Base-by-base conservation (phyloP, 106 monocot genomes). In the Dioscorea alata region DNA sequence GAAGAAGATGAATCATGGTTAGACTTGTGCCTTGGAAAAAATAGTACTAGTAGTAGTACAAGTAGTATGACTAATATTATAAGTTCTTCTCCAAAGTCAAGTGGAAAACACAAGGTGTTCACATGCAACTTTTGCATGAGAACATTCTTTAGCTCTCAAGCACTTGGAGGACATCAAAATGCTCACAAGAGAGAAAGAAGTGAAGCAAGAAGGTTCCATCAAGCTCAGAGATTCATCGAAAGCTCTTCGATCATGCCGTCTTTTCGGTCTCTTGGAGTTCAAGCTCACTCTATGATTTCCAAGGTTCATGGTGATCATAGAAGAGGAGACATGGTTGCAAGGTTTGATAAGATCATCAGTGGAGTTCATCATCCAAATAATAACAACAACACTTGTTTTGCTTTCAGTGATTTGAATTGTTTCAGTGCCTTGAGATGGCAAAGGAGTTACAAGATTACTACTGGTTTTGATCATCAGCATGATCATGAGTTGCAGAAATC, bases 61-160 rank as follows among this genome's bases (percentile, higher is more conserved):
- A 42, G 42, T 42, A 10, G 42, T 42, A 42, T 28, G 28, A 28
- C 28, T 28, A 28, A 28, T 28, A 28, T 28, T 28, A 28, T 28
- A 28, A 28, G 28, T 28, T 28, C 42, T 8, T 42, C 42, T 42
- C 10, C 42, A 42, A 42, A 42, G 42, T 42, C 42, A 8, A 81
- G 12, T 42, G 42, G 42, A 6, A 42, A 42, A 8, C 57, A 65
- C 25, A 86, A 90, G 73, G 59, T 85, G 51, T 90, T 86, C 65
- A 84, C 90, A 24, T 90, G 90, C 71, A 90, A 90, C 74, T 90
- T 90, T 74, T 90, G 90, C 81, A 66, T 69, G 84, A 81, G 86
- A 54, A 90, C 86, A 58, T 90, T 90, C 81, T 84, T 74, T 65
- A 90, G 86, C 74, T 90, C 86, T 5, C 90, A 90, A 57, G 90